A percentile compares a stretch with the other conserved stretches of the same genome.
Evolutionary conservation across 2,329 filamentous ascomycete genomes (phyloP).

Genomic region (Davidsoniella australis): DNA sequence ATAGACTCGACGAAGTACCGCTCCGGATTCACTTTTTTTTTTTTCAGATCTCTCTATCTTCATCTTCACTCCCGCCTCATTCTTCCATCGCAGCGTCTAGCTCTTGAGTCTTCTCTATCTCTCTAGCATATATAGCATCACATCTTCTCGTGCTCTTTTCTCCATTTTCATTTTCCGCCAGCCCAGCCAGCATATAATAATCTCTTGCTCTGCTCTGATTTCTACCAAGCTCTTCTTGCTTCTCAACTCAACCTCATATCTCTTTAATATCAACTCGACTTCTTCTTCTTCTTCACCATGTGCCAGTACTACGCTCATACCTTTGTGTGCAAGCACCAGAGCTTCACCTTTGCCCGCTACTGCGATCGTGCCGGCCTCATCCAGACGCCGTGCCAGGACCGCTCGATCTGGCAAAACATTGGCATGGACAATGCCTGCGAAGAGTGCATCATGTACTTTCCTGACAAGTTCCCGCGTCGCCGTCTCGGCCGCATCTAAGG

Average conservation of each 20-base stretch:
- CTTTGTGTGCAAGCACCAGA: constrained; percentile 21
- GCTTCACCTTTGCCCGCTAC: constrained; percentile 21
- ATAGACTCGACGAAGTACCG: no score
- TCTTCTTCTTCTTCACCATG: constrained; percentile 16
- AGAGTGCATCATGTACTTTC: constrained; percentile 19
- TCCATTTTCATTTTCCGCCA: neutral
- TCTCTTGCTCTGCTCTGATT: neutral
- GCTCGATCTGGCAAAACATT: constrained; percentile 22
- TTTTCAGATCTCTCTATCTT: no score
- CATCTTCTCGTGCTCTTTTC: neutral
- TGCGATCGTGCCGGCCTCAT: constrained; percentile 21
- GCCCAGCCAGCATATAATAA: neutral
- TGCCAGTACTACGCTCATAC: constrained; percentile 24
- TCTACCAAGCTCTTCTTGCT: neutral
- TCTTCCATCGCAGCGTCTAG: neutral
- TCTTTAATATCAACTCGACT: no score
- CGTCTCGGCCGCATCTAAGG: constrained; percentile 5
- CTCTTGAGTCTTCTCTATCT: neutral
- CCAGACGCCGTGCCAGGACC: constrained; percentile 21
- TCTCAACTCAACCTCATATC: neutral
- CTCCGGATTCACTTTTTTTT: neutral
- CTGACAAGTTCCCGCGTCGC: constrained; percentile 16
- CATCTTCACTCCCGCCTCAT: neutral
- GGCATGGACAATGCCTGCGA: constrained; percentile 21
- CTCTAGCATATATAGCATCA: neutral